These are phyloP conservation scores for Aspergillus ellipticus DNA, from an alignment of 495 filamentous ascomycete genomes.

Conservation along the genomic window DNA sequence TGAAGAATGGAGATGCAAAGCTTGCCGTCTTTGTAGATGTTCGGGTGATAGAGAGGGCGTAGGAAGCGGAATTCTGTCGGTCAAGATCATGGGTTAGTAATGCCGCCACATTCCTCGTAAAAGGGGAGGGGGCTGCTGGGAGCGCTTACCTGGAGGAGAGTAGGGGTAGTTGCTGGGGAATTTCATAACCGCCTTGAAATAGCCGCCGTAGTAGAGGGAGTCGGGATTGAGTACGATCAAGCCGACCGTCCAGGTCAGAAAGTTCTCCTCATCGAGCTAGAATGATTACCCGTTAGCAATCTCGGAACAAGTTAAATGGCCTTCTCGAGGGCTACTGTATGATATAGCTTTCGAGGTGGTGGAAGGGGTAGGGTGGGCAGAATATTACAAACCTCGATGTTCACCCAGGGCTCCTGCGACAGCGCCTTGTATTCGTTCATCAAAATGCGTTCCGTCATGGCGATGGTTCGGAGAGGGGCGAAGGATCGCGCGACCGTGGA, in stretches of 20 bases:
- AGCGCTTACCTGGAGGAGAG: slow-evolving; percentile 60
- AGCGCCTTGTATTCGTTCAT: slow-evolving; percentile 86
- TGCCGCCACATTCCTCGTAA: not conserved
- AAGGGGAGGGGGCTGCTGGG: not conserved
- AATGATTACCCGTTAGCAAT: not conserved
- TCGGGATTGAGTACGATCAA: slow-evolving; percentile 90
- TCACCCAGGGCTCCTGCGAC: slow-evolving; percentile 85
- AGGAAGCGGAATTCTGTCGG: slow-evolving; percentile 72
- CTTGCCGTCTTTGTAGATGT: slow-evolving; percentile 85
- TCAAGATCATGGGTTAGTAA: slow-evolving; percentile 5
- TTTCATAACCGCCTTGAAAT: slow-evolving; percentile 83
- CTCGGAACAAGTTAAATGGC: not conserved
- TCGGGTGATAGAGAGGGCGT: slow-evolving; percentile 82
- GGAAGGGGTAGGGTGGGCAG: not conserved
- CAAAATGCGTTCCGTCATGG: slow-evolving; percentile 73
- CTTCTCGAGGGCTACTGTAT: not conserved
- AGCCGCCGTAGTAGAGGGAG: slow-evolving; percentile 87
- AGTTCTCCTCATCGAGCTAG: slow-evolving; percentile 67
- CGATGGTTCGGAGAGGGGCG: slow-evolving; percentile 3
- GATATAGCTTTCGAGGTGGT: not conserved
- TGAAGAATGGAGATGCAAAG: slow-evolving; percentile 98
- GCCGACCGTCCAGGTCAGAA: slow-evolving; percentile 82
- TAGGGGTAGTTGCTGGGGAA: slow-evolving; percentile 91
- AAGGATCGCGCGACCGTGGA: slow-evolving; percentile 1
- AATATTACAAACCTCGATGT: slow-evolving; percentile 65